Evolutionary conservation across 1,139 yeast genomes (phyloP).

Genomic region (Lodderomyces pseudojiufengensis): DNA sequence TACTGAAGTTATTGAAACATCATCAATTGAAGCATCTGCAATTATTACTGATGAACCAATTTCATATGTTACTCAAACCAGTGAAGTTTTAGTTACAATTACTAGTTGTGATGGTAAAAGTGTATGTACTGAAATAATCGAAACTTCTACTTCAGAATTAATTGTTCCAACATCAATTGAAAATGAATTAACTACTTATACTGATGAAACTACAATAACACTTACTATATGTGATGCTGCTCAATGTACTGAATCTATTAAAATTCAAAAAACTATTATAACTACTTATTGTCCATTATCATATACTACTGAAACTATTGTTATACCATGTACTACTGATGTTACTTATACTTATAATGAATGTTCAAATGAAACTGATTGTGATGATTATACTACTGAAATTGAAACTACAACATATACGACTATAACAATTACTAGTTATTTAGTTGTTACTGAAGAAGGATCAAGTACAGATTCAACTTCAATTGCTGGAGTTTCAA

Average conservation of each 20-base stretch:
- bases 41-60: constrained; percentile 1
- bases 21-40: constrained; percentile 6
- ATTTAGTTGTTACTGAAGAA: constrained; percentile 7
- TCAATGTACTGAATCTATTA: constrained; percentile 7
- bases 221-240: constrained; percentile 12
- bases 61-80: neutral
- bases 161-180: constrained; percentile 1
- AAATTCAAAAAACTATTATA: constrained; percentile 8
- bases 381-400: constrained; percentile 8
- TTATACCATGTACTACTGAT: constrained; percentile 8
- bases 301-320: constrained; percentile 8
- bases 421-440: constrained; percentile 12
- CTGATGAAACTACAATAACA: constrained; percentile 8
- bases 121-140: constrained; percentile 4
- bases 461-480: constrained; percentile 3
- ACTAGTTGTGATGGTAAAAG: constrained; percentile 5
- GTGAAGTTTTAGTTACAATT: constrained; percentile 3
- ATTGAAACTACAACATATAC: constrained; percentile 7
- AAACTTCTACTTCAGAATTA: constrained; percentile 3
- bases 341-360: constrained; percentile 10
- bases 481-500: constrained; percentile 3
- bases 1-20: constrained; percentile 5
- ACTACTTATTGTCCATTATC: constrained; percentile 13
- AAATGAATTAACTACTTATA: constrained; percentile 6
- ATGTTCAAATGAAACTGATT: constrained; percentile 7